Base-by-base conservation (phyloP, 768 basidiomycete species). In the Hericium erinaceus region DNA sequence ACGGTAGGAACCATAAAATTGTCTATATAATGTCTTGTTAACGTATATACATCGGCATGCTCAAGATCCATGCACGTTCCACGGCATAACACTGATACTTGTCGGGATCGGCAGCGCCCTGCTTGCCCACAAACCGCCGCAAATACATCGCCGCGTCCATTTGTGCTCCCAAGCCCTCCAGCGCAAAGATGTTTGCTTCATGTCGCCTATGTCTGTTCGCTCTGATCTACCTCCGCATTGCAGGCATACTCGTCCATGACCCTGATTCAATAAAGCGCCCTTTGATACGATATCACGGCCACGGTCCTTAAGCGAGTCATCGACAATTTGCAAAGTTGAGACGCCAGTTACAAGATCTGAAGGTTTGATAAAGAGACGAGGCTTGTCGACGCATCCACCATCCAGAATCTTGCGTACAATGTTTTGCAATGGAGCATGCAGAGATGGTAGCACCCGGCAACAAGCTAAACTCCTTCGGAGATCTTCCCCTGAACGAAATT, bases 331-430 rank as follows among this genome's bases (percentile, higher is more conserved):
- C 39, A 82, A 64, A 39, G 70, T 77, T 11, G 76, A 67, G 20
- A 83, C 68, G 7, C 83, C 84, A 62, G 88, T 85, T 6, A 87
- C 72, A n/a, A 91, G 77, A 60, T 91, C 86, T 10, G 68, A 72
- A 2, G 87, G 77, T 65, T 86, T 89, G 66, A 92, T 78, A 65
- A 90, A 91, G 39, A 91, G 72, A 9, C 75, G 77, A 0, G 87
- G 72, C 64, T 85, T 87, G 69, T 85, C 77, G 40, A 90, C 68
- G n/a, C 80, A 71, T 0, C 74, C 59, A 0, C 82, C 76, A 20
- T 72, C 66, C 3, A 74, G 72, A 26, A 92, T 69, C 46, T 73
- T 75, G 39, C 72, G 69, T 24, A 84, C 69, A 44, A 76, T 66
- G 58, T 72, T 75, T 56, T 68, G 73, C 37, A 87, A 65, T 48